phyloP scores from a whole-genome alignment of 2,329 filamentous ascomycete species.

The Aureobasidium sp. region DNA sequence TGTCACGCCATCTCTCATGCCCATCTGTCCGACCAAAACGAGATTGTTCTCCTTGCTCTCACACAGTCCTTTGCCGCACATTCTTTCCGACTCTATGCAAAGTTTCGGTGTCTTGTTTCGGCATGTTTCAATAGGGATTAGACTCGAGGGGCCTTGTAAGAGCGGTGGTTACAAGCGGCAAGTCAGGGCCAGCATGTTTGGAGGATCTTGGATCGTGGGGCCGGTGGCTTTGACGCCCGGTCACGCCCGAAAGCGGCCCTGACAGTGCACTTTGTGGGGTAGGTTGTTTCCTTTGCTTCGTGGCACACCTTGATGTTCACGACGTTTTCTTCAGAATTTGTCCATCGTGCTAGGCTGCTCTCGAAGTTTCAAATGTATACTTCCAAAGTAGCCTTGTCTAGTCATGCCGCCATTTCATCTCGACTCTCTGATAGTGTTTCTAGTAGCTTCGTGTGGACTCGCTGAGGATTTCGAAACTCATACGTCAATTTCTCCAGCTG shows the following conservation, averaged over 20 bases:
- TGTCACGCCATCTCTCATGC: slow-evolving; percentile 1
- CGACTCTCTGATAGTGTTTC: neutral
- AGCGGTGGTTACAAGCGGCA: neutral
- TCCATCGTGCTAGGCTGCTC: no score
- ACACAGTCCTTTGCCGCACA: neutral
- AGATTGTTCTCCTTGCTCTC: neutral
- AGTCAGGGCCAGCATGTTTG: neutral
- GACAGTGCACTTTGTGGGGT: neutral
- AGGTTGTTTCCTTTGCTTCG: neutral
- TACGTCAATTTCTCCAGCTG: neutral
- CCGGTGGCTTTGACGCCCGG: neutral
- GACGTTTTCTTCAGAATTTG: neutral
- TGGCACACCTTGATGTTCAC: neutral
- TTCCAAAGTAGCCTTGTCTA: no score
- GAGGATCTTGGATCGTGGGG: neutral
- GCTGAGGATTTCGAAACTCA: neutral
- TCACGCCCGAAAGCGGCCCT: neutral
- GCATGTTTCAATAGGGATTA: neutral
- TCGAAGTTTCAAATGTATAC: no score
- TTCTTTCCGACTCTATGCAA: neutral
- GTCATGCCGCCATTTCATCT: no score
- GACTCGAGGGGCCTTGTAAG: neutral
- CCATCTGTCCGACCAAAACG: neutral
- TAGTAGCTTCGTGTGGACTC: neutral
- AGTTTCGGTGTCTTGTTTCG: neutral